These are phyloP conservation scores for Mucor saturninus DNA, from an alignment of 371 early-diverging fungal genomes.

Conservation along the genomic window DNA sequence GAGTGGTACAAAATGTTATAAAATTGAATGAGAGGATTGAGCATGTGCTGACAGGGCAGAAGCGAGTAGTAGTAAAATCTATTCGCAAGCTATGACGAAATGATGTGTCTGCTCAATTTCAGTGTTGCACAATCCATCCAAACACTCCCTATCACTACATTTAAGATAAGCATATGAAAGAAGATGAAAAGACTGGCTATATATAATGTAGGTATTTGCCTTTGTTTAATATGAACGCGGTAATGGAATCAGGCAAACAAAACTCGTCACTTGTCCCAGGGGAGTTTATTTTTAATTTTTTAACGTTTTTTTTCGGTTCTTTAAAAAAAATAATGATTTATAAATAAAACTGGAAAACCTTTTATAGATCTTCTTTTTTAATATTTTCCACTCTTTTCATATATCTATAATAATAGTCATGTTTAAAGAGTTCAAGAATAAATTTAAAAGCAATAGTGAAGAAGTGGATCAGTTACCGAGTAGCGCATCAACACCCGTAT, in stretches of 20 bases:
- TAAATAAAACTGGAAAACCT: conserved; percentile 3
- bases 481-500: background rate
- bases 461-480: background rate
- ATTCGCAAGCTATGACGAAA: no score
- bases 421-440: conserved; percentile 21
- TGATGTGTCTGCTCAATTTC: no score
- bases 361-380: conserved; percentile 7
- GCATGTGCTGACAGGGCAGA: no score
- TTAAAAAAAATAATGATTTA: background rate
- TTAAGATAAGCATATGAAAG: no score
- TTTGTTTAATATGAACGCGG: no score
- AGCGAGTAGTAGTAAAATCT: no score
- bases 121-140: no score
- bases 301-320: background rate
- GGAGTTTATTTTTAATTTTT: background rate
- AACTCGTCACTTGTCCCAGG: background rate
- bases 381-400: background rate
- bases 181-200: no score
- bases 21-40: no score
- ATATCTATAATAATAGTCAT: background rate
- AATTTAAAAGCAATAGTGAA: conserved; percentile 10
- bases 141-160: no score
- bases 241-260: background rate
- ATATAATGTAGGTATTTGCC: no score
- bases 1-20: no score